Conservation (phyloP, 495 filamentous ascomycete genomes). For the Tuber brumale region DNA sequence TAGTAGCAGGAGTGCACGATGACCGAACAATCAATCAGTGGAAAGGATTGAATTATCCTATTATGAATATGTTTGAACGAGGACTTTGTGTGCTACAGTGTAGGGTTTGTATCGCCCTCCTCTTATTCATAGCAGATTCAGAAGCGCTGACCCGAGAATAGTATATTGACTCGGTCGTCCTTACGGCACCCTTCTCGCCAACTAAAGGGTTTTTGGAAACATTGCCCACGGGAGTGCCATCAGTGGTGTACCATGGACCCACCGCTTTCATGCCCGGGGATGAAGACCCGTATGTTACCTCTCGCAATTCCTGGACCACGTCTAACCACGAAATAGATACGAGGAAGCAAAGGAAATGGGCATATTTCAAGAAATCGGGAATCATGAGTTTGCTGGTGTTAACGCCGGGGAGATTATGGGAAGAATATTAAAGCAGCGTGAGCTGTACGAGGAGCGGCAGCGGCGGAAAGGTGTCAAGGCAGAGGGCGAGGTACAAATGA, state of each 20-base stretch:
- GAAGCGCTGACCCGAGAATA: constrained; percentile 42
- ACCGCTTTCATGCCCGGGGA: constrained; percentile 83
- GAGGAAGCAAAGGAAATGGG: constrained; percentile 66
- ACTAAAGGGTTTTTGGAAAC: constrained; percentile 65
- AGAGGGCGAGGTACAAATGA: constrained; percentile 53
- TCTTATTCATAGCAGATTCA: constrained; percentile 5
- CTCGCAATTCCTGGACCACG: background rate
- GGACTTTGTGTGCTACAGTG: constrained; percentile 94
- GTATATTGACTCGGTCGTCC: constrained; percentile 81
- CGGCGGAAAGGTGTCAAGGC: constrained; percentile 79
- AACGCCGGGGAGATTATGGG: constrained; percentile 90
- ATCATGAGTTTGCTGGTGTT: constrained; percentile 73
- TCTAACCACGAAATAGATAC: constrained; percentile 27
- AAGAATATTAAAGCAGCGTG: constrained; percentile 74
- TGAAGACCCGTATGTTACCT: constrained; percentile 65
- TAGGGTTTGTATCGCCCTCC: constrained; percentile 52
- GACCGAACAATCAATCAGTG: constrained; percentile 88
- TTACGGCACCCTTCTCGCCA: constrained; percentile 81
- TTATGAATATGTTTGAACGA: constrained; percentile 98
- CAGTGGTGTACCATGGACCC: constrained; percentile 88
- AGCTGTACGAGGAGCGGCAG: constrained; percentile 84
- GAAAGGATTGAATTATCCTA: constrained; percentile 97
- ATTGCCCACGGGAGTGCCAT: constrained; percentile 67
- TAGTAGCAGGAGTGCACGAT: constrained; percentile 88
- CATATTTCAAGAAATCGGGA: constrained; percentile 65